Base-by-base conservation (phyloP, 257 asterid species). In the Phtheirospermum japonicum region DNA sequence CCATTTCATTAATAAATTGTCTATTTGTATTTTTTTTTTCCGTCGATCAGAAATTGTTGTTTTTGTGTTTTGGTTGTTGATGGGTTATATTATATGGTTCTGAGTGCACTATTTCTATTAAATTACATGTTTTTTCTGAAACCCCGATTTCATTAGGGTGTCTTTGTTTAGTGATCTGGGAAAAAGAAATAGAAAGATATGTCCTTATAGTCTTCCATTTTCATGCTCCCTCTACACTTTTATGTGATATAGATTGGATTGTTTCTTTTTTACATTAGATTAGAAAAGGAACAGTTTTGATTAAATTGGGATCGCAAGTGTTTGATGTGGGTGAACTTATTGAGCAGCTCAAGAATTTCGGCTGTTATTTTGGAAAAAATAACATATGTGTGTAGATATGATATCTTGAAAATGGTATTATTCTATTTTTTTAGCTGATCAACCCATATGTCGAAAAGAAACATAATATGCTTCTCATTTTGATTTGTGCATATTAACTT, bases 261-360 rank as follows among this genome's bases (percentile, higher is more conserved):
- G 28, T 23, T 23, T 3, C 28, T 3, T 23, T 23, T 23, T 23
- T n/a, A n/a, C n/a, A n/a, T n/a, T n/a, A n/a, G n/a, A n/a, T n/a
- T n/a, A n/a, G n/a, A n/a, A n/a, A n/a, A n/a, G n/a, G 3, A 23
- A 23, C 3, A 23, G 1, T 23, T 23, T 3, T 45, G 49, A 36
- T 23, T 2, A 14, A 34, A 4, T 48, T 14, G 54, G 13, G 61
- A 50, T 26, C 50, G n/a, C 46, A 16, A 14, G 36, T 19, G 51
- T 59, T 34, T 57, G 56, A n/a, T 62, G 59, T 61, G 51, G 11
- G 52, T 45, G 51, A 26, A 55, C 43, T 39, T 4, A 57, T 34
- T 57, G 28, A 12, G 50, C 19, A 58, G 42, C 23, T 64, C 52
- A 14, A 18, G 40, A 39, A 18, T 31, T 45, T 36, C 33, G 19